Conservation (phyloP, 163 green algal genomes). For the Coccomyxa subellipsoidea region DNA sequence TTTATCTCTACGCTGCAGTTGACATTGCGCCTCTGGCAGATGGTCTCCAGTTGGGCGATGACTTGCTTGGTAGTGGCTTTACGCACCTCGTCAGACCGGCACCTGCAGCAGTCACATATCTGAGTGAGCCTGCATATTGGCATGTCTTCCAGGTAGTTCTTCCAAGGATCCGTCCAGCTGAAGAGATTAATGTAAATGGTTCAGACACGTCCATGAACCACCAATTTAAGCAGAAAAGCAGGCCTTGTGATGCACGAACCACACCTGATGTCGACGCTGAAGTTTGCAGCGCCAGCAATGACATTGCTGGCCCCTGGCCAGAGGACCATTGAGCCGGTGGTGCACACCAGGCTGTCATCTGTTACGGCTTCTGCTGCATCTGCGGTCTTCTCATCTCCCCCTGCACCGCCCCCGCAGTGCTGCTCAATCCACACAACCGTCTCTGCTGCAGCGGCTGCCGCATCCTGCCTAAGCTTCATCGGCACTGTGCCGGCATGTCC, state of each 20-base stretch:
- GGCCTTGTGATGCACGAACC: background rate
- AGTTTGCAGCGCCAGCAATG: constrained; percentile 66
- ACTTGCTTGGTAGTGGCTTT: constrained; percentile 23
- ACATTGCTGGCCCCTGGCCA: constrained; percentile 86
- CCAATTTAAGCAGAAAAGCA: background rate
- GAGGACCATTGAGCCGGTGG: constrained; percentile 73
- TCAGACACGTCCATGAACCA: too few species aligned
- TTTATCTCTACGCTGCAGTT: constrained; percentile 46
- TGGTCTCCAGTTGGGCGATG: background rate
- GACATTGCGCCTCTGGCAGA: constrained; percentile 43
- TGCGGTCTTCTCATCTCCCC: background rate
- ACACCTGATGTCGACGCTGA: constrained; percentile 72
- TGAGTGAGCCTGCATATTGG: background rate
- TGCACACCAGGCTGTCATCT: constrained; percentile 77
- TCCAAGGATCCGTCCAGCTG: too few species aligned
- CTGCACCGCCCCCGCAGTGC: constrained; percentile 46
- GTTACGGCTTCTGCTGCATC: background rate
- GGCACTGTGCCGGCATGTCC: constrained; percentile 91
- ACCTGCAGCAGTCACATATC: constrained; percentile 9
- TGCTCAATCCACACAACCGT: constrained; percentile 64
- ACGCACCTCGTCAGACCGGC: constrained; percentile 28
- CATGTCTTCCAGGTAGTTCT: background rate
- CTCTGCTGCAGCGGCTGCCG: constrained; percentile 69
- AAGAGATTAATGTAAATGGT: too few species aligned
- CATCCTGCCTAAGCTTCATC: constrained; percentile 75